Evolutionary conservation across 2,329 filamentous ascomycete genomes (phyloP), one percentile per base, ranked within the genome.

Genomic region (Trichophyton mentagrophytes): DNA sequence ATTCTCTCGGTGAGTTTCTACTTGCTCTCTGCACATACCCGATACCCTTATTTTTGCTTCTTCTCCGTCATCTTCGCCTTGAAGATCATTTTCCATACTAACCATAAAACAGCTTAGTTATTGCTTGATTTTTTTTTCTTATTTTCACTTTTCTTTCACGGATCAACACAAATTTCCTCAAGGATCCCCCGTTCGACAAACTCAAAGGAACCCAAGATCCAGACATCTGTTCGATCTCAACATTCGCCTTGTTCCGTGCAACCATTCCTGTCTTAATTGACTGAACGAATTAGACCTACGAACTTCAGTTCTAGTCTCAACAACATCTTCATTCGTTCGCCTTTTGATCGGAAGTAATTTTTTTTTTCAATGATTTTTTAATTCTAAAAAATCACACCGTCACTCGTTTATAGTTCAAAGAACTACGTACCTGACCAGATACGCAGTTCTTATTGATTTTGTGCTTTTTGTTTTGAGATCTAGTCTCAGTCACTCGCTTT

Each of bases 401-500:
- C 73, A 66, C 70, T 77, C 71, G 71, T 74, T 76, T 72, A 57
- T 38, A 74, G 72, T 67, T 73, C 72, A 73, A 71, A 68, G 68
- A 67, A 64, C 67, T 64, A 61, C 64, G 67, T 63, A 67, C 61
- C 65, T 70, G 69, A 57, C 53, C 53, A 57, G 36, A 42, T 25
- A 40, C 55, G 17, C n/a, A n/a, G 55, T 40, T 57, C 38, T 57
- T 38, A n/a, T 56, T 69, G 67, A 67, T 70, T 66, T 70, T 66
- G 68, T 74, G 70, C 69, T 72, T 73, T 71, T 64, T 30, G 27
- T 30, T 63, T 64, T 62, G 70, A 67, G 66, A 72, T 73, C 71
- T 70, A 72, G 71, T 74, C 71, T 67, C 72, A 72, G 74, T 74
- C 76, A 73, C 72, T 78, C 76, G 76, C 76, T 78, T 47, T 77